These are phyloP conservation scores for Cryptococcus deneoformans DNA, from an alignment of 1,284 basidiomycete species.

Conservation along the genomic window DNA sequence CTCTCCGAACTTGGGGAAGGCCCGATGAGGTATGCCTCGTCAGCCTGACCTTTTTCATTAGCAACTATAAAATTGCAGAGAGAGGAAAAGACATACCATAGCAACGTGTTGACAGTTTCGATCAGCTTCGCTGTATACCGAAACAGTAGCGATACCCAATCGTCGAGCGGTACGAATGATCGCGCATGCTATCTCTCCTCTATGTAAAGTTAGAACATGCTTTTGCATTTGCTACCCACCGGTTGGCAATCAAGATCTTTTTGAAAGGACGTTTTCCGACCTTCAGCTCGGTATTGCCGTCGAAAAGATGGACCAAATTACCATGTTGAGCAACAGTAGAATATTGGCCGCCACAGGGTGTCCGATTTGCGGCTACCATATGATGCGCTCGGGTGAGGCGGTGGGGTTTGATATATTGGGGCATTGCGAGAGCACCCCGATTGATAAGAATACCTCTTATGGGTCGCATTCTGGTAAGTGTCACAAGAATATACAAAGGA, in stretches of 20 bases:
- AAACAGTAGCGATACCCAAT: conserved; percentile 85
- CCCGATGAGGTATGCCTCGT: conserved; percentile 92
- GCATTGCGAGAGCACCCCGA: too few species aligned
- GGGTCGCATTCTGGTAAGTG: too few species aligned
- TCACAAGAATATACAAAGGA: too few species aligned
- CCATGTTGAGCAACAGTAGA: too few species aligned
- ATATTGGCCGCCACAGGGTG: too few species aligned
- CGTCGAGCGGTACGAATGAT: conserved; percentile 86
- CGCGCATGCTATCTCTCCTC: conserved; percentile 90
- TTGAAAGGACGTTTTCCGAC: conserved; percentile 23
- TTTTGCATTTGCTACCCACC: conserved; percentile 49
- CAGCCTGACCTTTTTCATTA: conserved; percentile 60
- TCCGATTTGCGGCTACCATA: too few species aligned
- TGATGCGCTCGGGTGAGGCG: too few species aligned
- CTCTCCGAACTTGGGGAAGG: conserved; percentile 83
- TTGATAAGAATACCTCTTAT: background rate
- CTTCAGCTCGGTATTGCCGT: background rate
- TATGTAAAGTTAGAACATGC: conserved; percentile 3
- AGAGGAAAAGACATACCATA: conserved; percentile 30
- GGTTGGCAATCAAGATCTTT: conserved; percentile 84
- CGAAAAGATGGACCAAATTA: too few species aligned
- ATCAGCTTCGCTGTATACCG: conserved; percentile 88
- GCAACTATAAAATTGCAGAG: background rate
- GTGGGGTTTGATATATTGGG: too few species aligned
- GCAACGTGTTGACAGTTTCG: conserved; percentile 72